Percentiles rank a stretch among this genome's conserved stretches.
Evolutionary conservation across 306 rosid genomes (phyloP).

Genomic region (Begonia masoniana): DNA sequence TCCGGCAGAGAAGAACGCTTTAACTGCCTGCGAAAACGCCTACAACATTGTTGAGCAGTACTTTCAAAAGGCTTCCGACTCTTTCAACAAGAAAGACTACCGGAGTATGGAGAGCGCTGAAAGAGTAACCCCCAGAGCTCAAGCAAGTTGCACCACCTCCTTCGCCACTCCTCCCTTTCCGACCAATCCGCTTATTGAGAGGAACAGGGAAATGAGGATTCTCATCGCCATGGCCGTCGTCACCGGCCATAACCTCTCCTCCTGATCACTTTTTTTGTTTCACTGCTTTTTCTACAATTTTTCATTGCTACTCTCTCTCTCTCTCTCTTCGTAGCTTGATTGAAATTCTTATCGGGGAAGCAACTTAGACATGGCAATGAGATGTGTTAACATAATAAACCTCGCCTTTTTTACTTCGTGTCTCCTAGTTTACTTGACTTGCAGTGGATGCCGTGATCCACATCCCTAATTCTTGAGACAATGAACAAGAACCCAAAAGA

Average conservation of each 20-base stretch:
- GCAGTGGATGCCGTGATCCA: too few species aligned
- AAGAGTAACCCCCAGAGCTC: constrained; percentile 6
- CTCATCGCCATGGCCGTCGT: constrained; percentile 13
- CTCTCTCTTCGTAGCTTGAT: too few species aligned
- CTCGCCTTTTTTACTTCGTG: too few species aligned
- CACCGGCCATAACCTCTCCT: background rate
- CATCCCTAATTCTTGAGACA: too few species aligned
- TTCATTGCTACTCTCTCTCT: too few species aligned
- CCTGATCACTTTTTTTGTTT: background rate
- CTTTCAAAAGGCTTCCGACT: constrained; percentile 1
- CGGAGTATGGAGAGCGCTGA: background rate
- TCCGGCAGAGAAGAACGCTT: background rate
- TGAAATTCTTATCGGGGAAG: too few species aligned
- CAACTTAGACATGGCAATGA: too few species aligned
- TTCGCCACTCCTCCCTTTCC: constrained; percentile 4
- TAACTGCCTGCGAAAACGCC: background rate
- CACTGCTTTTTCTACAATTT: too few species aligned
- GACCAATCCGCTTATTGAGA: background rate
- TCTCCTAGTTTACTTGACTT: too few species aligned
- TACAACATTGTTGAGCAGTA: constrained; percentile 2
- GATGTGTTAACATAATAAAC: too few species aligned
- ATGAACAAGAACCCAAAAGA: too few species aligned
- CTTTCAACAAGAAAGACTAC: constrained; percentile 2
- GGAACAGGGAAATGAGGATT: constrained; percentile 14
- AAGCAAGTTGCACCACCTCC: constrained; percentile 1